Base-by-base conservation (phyloP, 768 basidiomycete species). In the Xerocomellus dryophilus region DNA sequence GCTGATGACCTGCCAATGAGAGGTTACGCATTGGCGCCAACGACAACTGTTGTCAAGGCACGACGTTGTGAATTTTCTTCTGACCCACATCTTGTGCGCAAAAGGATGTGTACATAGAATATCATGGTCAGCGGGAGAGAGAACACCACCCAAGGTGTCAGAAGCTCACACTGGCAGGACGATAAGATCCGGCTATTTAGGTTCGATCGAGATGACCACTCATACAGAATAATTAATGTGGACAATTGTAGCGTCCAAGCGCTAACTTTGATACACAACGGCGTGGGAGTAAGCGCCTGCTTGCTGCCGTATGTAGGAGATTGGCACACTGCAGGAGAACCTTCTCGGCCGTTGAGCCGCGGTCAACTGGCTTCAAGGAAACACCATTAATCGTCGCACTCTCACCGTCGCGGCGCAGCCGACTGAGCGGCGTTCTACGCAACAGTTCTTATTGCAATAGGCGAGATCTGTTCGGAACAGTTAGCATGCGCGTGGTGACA, bases 21-120 rank as follows among this genome's bases (percentile, higher is more conserved):
- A n/a, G n/a, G n/a, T n/a, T n/a, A n/a, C n/a, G n/a, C n/a, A n/a
- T n/a, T n/a, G n/a, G n/a, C n/a, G n/a, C n/a, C n/a, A n/a, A n/a
- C n/a, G n/a, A n/a, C n/a, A n/a, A n/a, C n/a, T n/a, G n/a, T 23
- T 25, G 21, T 25, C 25, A 25, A 23, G 10, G 15, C 18, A 15
- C 27, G 34, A 58, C 41, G 70, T 65, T 25, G 57, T 68, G 48
- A 58, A 78, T 1, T 29, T 27, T 21, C 18, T 29, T 46, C 29
- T 20, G 35, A 11, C n/a, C 38, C 5, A 18, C 32, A 5, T n/a
- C 43, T 35, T 38, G 34, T 12, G 23, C 49, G 34, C 12, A 27
- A 43, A 4, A 41, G 10, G 29, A 27, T 27, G 4, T 31, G 29
- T 10, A 29, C 10, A 29, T 29, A 2, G 15, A 20, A 50, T 41